These are phyloP conservation scores for Musa balbisiana DNA, from an alignment of 202 grass and related monocot genomes.

Conservation along the genomic window DNA sequence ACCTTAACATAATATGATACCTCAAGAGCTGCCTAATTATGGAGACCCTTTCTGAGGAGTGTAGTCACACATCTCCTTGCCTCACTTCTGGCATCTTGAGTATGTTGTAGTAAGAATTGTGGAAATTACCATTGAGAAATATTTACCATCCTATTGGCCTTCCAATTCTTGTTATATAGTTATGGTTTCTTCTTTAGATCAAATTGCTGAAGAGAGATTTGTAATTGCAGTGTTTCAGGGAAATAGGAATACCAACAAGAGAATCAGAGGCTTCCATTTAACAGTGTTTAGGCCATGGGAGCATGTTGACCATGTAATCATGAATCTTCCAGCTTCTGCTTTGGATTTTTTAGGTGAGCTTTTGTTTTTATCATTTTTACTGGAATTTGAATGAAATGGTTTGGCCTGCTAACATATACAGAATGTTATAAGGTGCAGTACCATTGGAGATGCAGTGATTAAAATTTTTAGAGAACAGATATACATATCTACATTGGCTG, in stretches of 20 bases:
- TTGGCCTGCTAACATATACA: neutral
- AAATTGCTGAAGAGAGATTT: conserved; percentile 30
- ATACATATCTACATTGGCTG: neutral
- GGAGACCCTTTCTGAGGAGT: too few species aligned
- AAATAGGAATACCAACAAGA: conserved; percentile 49
- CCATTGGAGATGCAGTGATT: neutral
- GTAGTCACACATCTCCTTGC: neutral
- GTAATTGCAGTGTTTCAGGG: conserved; percentile 44
- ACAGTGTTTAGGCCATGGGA: conserved; percentile 49
- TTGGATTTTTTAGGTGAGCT: conserved; percentile 57
- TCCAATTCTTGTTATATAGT: neutral
- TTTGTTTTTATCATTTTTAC: neutral
- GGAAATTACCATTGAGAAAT: neutral
- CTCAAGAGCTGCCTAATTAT: too few species aligned
- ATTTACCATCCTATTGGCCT: neutral
- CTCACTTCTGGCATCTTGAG: neutral
- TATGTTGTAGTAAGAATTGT: neutral
- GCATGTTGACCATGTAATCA: conserved; percentile 80
- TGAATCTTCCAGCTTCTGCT: conserved; percentile 96
- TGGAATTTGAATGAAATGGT: neutral
- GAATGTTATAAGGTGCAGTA: neutral
- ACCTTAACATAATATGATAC: too few species aligned
- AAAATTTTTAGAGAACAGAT: neutral
- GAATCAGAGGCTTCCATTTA: conserved; percentile 46
- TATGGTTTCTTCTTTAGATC: conserved; percentile 20